Evolutionary conservation across 225 moss, liverwort and hornwort species (phyloP).

Genomic region (Marchantia polymorpha): DNA sequence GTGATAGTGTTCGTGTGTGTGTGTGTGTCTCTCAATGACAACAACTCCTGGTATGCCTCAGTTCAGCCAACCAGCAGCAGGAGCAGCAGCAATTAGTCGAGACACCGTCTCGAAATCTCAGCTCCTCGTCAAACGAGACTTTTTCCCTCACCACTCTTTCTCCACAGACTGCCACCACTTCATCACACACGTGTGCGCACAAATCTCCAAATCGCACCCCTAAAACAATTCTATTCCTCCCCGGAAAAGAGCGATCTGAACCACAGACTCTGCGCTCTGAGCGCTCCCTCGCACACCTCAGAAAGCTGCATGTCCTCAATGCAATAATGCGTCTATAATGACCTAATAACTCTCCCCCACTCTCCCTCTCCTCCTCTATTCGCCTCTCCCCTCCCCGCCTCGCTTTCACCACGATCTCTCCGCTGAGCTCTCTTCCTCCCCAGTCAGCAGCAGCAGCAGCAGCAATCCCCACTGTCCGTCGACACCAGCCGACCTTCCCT

Average conservation of each 20-base stretch:
- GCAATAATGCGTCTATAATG: conserved; percentile 24
- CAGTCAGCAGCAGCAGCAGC: neutral
- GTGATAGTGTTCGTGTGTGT: neutral
- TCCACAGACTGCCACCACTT: conserved; percentile 16
- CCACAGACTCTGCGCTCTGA: conserved; percentile 13
- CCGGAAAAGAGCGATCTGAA: conserved; percentile 15
- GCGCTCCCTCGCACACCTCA: conserved; percentile 4
- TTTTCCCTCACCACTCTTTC: conserved; percentile 1
- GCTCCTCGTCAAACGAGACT: conserved; percentile 10
- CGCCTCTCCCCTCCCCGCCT: neutral
- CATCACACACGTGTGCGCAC: conserved; percentile 14
- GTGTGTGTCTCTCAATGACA: neutral
- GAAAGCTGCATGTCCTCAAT: conserved; percentile 29
- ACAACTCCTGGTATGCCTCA: neutral
- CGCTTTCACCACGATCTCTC: neutral
- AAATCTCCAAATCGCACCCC: conserved; percentile 14
- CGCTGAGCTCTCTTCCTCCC: neutral
- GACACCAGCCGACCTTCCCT: too few relatives aligned
- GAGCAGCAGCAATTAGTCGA: neutral
- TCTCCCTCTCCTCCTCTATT: conserved; percentile 4
- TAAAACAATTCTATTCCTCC: conserved; percentile 6
- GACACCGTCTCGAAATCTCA: conserved; percentile 13
- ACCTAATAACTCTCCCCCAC: conserved; percentile 23
- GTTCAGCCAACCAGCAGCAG: neutral
- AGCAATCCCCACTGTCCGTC: too few relatives aligned